A percentile compares a stretch with the other conserved stretches of the same genome.
phyloP scores from a whole-genome alignment of 106 monocot genomes.

The Vanilla planifolia region DNA sequence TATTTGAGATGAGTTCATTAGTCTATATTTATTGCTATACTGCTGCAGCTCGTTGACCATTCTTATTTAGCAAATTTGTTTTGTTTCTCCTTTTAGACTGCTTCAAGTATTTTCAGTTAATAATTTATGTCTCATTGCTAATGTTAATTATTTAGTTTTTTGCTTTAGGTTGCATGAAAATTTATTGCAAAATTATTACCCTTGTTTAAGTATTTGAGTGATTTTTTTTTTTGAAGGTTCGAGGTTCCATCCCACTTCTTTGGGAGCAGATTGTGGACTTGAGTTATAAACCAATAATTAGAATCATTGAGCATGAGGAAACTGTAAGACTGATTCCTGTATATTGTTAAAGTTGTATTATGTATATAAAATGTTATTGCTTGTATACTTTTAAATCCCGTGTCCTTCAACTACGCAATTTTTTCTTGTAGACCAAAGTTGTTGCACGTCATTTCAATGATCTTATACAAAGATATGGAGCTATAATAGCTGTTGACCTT shows the following conservation, averaged over 20 bases:
- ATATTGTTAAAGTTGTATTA: background rate
- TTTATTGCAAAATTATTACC: no score
- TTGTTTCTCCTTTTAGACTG: no score
- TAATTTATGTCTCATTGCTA: background rate
- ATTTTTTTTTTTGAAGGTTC: conserved; percentile 37
- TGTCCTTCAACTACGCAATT: background rate
- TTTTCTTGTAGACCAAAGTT: conserved; percentile 55
- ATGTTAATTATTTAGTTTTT: background rate
- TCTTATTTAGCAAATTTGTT: no score
- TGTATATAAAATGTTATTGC: background rate
- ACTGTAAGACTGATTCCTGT: conserved; percentile 60
- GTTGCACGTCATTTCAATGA: conserved; percentile 81
- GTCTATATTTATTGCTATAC: no score
- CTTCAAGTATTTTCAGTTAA: no score
- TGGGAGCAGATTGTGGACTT: conserved; percentile 98
- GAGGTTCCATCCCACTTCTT: conserved; percentile 92
- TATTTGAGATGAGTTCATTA: no score
- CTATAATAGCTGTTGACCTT: conserved; percentile 57
- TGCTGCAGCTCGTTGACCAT: no score
- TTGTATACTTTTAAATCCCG: background rate
- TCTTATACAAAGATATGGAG: conserved; percentile 79
- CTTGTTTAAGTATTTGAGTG: no score
- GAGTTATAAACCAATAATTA: conserved; percentile 81
- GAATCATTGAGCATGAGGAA: conserved; percentile 68
- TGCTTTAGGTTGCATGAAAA: background rate